Evolutionary conservation across 1,284 basidiomycete genomes (phyloP).

Genomic region (Irpex rosettiformis): DNA sequence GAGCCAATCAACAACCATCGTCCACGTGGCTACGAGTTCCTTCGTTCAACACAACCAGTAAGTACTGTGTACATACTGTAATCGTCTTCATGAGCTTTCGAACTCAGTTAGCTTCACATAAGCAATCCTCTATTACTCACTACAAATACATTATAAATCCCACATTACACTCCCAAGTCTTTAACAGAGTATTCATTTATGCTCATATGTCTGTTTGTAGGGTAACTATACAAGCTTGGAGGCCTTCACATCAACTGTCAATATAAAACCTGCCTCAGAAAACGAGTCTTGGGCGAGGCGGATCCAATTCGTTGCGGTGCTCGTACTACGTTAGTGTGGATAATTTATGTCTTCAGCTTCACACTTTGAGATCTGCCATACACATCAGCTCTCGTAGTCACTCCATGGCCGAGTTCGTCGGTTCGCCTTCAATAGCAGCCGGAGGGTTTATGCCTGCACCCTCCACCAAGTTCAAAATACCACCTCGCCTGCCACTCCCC

Average conservation of each 20-base stretch:
- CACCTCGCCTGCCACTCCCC: constrained; percentile 21
- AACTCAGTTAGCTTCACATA: neutral
- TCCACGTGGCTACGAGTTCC: neutral
- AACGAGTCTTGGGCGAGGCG: neutral
- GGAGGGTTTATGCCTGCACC: constrained; percentile 35
- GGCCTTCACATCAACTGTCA: neutral
- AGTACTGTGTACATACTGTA: neutral
- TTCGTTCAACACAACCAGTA: neutral
- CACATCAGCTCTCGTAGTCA: too few species aligned
- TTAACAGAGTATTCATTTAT: neutral
- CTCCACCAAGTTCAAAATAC: constrained; percentile 41
- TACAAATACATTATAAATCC: neutral
- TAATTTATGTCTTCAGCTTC: too few species aligned
- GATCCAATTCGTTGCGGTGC: neutral
- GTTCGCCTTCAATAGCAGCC: neutral
- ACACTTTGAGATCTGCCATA: too few species aligned
- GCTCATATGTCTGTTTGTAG: neutral
- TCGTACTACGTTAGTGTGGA: neutral
- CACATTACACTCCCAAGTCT: too few species aligned
- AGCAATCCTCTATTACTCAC: neutral
- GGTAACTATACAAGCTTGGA: neutral
- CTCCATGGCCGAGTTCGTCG: neutral
- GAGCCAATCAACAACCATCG: neutral
- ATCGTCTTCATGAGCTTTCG: too few species aligned
- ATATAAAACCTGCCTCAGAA: neutral